Evolutionary conservation across 352 stramenopile species (phyloP).

Genomic region (Phytopythium montanum): DNA sequence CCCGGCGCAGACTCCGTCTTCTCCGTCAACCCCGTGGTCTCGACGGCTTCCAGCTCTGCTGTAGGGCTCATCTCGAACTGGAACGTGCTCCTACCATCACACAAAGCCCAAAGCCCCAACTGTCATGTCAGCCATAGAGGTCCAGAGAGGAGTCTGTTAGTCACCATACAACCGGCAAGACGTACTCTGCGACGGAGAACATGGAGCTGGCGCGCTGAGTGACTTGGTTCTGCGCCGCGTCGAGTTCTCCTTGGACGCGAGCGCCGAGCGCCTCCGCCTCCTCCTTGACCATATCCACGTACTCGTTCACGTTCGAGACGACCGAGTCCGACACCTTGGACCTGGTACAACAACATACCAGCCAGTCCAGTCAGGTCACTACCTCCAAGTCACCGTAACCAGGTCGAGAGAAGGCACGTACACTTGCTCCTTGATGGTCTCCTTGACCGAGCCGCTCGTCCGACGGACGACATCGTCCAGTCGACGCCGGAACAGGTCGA

Average conservation of each 20-base stretch:
- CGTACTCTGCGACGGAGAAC: slow-evolving; percentile 8
- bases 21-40: not conserved
- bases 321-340: slow-evolving; percentile 56
- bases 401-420: no score
- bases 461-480: slow-evolving; percentile 51
- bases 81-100: slow-evolving; percentile 2
- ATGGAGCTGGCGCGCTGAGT: slow-evolving; percentile 5
- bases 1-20: not conserved
- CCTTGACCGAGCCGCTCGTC: slow-evolving; percentile 38
- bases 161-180: not conserved
- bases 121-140: slow-evolving; percentile 6
- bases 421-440: slow-evolving; percentile 52
- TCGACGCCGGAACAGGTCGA: slow-evolving; percentile 38
- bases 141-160: no score
- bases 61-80: not conserved
- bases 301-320: slow-evolving; percentile 45
- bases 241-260: slow-evolving; percentile 45
- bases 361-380: not conserved
- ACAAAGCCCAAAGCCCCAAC: not conserved
- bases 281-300: slow-evolving; percentile 54
- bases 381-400: no score
- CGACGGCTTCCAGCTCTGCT: not conserved
- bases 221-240: slow-evolving; percentile 33
- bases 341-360: slow-evolving; percentile 18
- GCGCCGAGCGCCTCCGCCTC: slow-evolving; percentile 41